Percentiles rank a stretch among this genome's conserved stretches.
Evolutionary conservation across 441 rosid species (phyloP).

Genomic region (Gossypium davidsonii): DNA sequence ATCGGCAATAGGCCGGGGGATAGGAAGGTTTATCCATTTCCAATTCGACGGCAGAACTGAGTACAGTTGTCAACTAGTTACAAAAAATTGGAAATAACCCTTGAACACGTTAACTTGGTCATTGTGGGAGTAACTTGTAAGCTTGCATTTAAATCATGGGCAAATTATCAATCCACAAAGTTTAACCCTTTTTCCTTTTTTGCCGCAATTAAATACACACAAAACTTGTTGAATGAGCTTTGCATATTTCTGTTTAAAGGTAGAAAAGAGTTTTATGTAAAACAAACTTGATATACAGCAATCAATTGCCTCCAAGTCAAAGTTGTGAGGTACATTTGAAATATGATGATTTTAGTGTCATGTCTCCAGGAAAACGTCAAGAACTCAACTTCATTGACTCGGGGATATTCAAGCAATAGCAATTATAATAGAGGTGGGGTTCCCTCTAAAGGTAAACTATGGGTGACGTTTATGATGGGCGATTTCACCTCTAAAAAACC

Average conservation of each 20-base stretch:
- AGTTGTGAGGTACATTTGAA: constrained; percentile 16
- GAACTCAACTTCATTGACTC: constrained; percentile 28
- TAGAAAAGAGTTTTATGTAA: too few species aligned
- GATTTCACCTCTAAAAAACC: too few species aligned
- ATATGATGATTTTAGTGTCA: neutral
- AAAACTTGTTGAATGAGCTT: too few species aligned
- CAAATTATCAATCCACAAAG: neutral
- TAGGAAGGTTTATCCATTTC: neutral
- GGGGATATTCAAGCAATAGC: neutral
- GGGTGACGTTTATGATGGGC: too few species aligned
- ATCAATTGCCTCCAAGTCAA: neutral
- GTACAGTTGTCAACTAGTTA: neutral
- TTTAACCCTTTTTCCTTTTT: neutral
- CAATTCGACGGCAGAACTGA: neutral
- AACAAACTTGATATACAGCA: too few species aligned
- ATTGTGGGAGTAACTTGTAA: neutral
- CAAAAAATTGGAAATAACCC: neutral
- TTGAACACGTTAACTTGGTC: neutral
- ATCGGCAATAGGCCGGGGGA: neutral
- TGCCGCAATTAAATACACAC: neutral
- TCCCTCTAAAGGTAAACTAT: too few species aligned
- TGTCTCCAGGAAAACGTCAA: neutral
- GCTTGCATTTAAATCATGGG: neutral
- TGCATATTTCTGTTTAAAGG: too few species aligned
- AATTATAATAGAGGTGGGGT: constrained; percentile 9